A percentile compares a stretch with the other conserved stretches of the same genome.
Evolutionary conservation across 2,329 filamentous ascomycete genomes (phyloP).

Genomic region (Colletotrichum euphorbiae): DNA sequence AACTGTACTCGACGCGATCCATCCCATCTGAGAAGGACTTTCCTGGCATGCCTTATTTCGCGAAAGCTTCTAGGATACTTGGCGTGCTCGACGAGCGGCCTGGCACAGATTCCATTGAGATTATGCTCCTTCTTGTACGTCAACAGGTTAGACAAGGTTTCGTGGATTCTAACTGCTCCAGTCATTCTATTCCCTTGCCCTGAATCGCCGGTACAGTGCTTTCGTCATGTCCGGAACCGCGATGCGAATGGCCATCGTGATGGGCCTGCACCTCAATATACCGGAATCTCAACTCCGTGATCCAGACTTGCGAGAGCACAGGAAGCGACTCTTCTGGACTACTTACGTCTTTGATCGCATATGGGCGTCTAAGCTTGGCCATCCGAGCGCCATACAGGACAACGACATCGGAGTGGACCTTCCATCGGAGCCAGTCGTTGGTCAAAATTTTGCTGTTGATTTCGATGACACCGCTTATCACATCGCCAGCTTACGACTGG

Average conservation of each 20-base stretch:
- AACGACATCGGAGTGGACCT: slow-evolving; percentile 59
- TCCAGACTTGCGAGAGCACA: slow-evolving; percentile 50
- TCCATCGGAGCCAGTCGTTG: slow-evolving; percentile 47
- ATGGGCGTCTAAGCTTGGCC: slow-evolving; percentile 60
- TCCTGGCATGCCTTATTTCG: slow-evolving; percentile 58
- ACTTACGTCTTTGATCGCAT: slow-evolving; percentile 58
- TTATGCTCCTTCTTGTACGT: slow-evolving; percentile 56
- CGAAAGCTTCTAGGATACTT: slow-evolving; percentile 52
- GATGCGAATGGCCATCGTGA: slow-evolving; percentile 54
- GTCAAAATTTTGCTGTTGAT: slow-evolving; percentile 39
- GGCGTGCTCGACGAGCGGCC: slow-evolving; percentile 56
- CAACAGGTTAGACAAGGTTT: too few species aligned
- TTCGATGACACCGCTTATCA: slow-evolving; percentile 48
- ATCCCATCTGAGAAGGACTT: slow-evolving; percentile 49
- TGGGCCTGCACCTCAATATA: slow-evolving; percentile 41
- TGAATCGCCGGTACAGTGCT: slow-evolving; percentile 59
- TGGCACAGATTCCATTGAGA: slow-evolving; percentile 56
- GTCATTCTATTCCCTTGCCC: slow-evolving; percentile 56
- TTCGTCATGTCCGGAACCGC: slow-evolving; percentile 57
- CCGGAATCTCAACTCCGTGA: slow-evolving; percentile 53
- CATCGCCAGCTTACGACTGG: slow-evolving; percentile 53
- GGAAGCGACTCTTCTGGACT: slow-evolving; percentile 57
- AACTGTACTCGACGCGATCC: slow-evolving; percentile 57
- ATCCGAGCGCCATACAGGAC: slow-evolving; percentile 60
- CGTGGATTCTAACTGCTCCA: slow-evolving; percentile 40